Percentiles rank a stretch among this genome's conserved stretches.
Evolutionary conservation across 495 filamentous ascomycete genomes (phyloP).

Genomic region (Penicillium taxi): DNA sequence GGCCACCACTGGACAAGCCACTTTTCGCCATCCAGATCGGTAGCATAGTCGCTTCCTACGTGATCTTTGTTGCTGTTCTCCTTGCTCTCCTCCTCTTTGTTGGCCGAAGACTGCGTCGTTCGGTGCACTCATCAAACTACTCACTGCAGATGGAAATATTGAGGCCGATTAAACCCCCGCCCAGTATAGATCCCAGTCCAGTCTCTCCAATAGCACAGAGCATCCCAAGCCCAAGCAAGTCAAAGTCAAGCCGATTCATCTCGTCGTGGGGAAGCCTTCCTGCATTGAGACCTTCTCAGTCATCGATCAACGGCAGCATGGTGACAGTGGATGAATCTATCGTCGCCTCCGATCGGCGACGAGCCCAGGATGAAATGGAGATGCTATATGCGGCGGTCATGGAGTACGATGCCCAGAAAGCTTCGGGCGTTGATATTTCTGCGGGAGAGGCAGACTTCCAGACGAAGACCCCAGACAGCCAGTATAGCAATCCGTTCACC

Average conservation of each 20-base stretch:
- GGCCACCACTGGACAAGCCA: conserved; percentile 36
- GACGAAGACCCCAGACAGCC: conserved; percentile 28
- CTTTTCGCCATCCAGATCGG: conserved; percentile 68
- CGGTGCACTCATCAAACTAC: conserved; percentile 44
- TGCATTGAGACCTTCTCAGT: conserved; percentile 26
- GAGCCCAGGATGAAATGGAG: conserved; percentile 73
- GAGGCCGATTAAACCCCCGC: conserved; percentile 43
- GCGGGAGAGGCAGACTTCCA: conserved; percentile 16
- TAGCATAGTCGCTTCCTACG: conserved; percentile 72
- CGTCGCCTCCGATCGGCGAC: conserved; percentile 60
- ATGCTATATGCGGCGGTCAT: conserved; percentile 86
- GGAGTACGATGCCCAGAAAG: conserved; percentile 73
- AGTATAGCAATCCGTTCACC: conserved; percentile 33
- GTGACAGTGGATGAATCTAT: conserved; percentile 66
- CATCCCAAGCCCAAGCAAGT: conserved; percentile 33
- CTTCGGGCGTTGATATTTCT: conserved; percentile 23
- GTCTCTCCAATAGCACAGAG: conserved; percentile 31
- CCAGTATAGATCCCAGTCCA: conserved; percentile 44
- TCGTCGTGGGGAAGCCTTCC: conserved; percentile 37
- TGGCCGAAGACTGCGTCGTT: conserved; percentile 50
- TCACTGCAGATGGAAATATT: conserved; percentile 56
- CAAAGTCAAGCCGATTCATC: conserved; percentile 27
- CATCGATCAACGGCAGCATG: conserved; percentile 42
- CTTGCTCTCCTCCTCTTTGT: conserved; percentile 57
- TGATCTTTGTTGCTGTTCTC: conserved; percentile 61